These are phyloP conservation scores for Orbilia ellipsospora DNA, from an alignment of 2,329 filamentous ascomycete genomes.

Conservation along the genomic window DNA sequence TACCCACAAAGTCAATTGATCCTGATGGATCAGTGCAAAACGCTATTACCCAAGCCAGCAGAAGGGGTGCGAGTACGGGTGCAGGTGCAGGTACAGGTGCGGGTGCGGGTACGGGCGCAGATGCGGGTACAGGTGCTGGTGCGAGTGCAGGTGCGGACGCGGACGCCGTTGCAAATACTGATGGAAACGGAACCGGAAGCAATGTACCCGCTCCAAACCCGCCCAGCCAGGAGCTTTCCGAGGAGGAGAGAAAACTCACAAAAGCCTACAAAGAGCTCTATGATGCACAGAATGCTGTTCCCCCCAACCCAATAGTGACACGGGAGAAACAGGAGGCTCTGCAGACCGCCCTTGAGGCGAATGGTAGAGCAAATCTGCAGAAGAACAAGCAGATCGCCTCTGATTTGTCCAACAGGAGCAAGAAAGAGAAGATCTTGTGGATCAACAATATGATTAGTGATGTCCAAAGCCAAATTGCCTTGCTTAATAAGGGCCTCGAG, in stretches of 20 bases:
- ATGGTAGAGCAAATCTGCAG: slow-evolving; percentile 19
- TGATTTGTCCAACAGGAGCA: slow-evolving; percentile 24
- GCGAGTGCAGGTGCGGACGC: too few species aligned
- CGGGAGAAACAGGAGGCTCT: slow-evolving; percentile 15
- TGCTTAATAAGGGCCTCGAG: slow-evolving; percentile 26
- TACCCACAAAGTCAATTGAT: slow-evolving; percentile 12
- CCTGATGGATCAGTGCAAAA: not conserved
- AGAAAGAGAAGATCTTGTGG: slow-evolving; percentile 25
- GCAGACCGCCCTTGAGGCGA: slow-evolving; percentile 19
- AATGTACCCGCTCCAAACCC: slow-evolving; percentile 1
- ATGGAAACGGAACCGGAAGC: slow-evolving; percentile 4
- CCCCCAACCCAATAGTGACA: not conserved
- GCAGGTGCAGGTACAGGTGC: too few species aligned
- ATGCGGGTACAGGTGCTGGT: too few species aligned
- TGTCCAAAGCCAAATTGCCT: slow-evolving; percentile 20
- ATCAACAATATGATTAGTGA: slow-evolving; percentile 29
- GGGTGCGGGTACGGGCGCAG: too few species aligned
- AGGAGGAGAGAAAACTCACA: slow-evolving; percentile 14
- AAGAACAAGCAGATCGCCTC: slow-evolving; percentile 25
- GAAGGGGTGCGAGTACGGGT: not conserved
- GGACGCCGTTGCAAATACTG: not conserved
- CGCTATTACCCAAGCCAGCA: slow-evolving; percentile 9
- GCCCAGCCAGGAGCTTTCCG: slow-evolving; percentile 15
- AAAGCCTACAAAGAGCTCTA: slow-evolving; percentile 27
- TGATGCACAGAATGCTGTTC: slow-evolving; percentile 15